Evolutionary conservation across 2,329 filamentous ascomycete species (phyloP).

Genomic region (Metarhizium rileyi): DNA sequence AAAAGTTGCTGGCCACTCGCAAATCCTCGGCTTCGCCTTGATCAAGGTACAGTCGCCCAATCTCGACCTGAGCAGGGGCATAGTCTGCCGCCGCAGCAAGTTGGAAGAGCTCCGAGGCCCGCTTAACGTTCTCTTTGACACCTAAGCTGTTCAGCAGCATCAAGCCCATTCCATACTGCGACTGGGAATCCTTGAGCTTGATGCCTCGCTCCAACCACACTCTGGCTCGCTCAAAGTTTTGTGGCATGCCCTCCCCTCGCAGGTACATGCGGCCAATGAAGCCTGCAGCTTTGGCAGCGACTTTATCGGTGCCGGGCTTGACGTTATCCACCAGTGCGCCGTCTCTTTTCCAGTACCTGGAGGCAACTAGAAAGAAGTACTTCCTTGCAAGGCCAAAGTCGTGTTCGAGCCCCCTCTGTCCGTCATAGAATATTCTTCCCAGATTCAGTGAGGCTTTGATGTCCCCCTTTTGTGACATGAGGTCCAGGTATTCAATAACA

Average conservation of each 20-base stretch:
- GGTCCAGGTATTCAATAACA: constrained; percentile 85
- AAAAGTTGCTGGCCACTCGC: constrained; percentile 71
- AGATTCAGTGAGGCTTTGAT: constrained; percentile 79
- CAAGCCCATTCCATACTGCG: constrained; percentile 73
- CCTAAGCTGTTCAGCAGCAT: constrained; percentile 77
- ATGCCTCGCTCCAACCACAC: constrained; percentile 79
- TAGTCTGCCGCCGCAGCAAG: constrained; percentile 74
- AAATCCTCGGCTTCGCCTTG: constrained; percentile 64
- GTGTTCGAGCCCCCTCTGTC: constrained; percentile 62
- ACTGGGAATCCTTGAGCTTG: constrained; percentile 66
- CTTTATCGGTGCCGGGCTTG: constrained; percentile 62
- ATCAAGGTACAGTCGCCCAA: constrained; percentile 78
- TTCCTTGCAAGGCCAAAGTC: constrained; percentile 65
- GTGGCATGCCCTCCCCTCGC: constrained; percentile 73
- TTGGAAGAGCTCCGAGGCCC: constrained; percentile 67
- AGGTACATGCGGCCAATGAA: constrained; percentile 85
- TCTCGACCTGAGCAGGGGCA: constrained; percentile 68
- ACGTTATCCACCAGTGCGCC: constrained; percentile 64
- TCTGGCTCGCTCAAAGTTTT: constrained; percentile 66
- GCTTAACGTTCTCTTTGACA: constrained; percentile 56
- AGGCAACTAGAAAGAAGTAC: constrained; percentile 73
- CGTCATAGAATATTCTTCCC: constrained; percentile 81
- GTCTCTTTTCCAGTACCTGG: constrained; percentile 71
- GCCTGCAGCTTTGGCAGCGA: constrained; percentile 74
- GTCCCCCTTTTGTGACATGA: constrained; percentile 84